phyloP scores from a whole-genome alignment of 2,329 filamentous ascomycete genomes.

The Zalaria obscura region DNA sequence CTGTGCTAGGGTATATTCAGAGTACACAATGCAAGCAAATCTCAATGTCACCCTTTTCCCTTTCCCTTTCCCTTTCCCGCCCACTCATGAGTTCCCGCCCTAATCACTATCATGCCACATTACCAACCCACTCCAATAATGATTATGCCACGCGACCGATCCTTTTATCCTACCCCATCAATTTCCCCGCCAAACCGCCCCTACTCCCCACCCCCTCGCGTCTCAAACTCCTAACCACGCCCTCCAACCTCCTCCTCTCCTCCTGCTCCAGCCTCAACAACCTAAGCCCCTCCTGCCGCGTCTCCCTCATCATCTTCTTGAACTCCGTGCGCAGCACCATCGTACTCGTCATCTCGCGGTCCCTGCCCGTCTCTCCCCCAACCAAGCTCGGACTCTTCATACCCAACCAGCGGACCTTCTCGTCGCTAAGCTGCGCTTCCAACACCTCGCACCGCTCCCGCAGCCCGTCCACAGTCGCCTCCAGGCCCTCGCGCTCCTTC shows the following conservation, averaged over 20 bases:
- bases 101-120: too few relatives aligned
- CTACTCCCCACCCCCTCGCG: not conserved
- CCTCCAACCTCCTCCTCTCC: slow-evolving; percentile 24
- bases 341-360: slow-evolving; percentile 46
- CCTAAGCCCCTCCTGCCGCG: slow-evolving; percentile 50
- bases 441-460: slow-evolving; percentile 49
- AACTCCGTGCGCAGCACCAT: slow-evolving; percentile 60
- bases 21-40: too few relatives aligned
- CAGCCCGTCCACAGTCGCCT: slow-evolving; percentile 47
- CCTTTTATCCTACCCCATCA: too few relatives aligned
- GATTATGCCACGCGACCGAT: too few relatives aligned
- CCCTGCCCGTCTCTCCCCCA: slow-evolving; percentile 14
- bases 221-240: slow-evolving; percentile 4
- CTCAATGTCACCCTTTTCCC: too few relatives aligned
- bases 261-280: slow-evolving; percentile 59
- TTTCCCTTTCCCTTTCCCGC: too few relatives aligned
- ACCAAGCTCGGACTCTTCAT: slow-evolving; percentile 36
- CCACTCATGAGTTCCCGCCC: too few relatives aligned
- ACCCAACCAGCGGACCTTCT: slow-evolving; percentile 52
- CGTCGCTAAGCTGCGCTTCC: slow-evolving; percentile 51
- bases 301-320: slow-evolving; percentile 69
- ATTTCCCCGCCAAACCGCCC: too few relatives aligned
- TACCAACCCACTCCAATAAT: too few relatives aligned
- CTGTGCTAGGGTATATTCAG: too few relatives aligned
- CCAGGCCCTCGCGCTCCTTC: slow-evolving; percentile 52